Evolutionary conservation across 2,329 filamentous ascomycete species (phyloP).

Genomic region (Seiridium unicorne): DNA sequence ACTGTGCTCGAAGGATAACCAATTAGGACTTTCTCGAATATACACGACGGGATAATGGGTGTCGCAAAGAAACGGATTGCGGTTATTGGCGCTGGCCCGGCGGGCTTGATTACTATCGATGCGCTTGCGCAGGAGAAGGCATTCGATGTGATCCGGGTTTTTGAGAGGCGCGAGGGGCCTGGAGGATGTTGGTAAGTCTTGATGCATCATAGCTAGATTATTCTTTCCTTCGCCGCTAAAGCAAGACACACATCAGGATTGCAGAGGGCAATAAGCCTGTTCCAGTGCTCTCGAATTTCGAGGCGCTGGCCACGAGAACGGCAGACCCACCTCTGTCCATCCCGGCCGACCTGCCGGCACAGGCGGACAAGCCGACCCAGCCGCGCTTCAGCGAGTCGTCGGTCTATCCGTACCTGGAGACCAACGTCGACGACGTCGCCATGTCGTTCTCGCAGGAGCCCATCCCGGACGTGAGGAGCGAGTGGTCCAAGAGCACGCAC

Average conservation of each 20-base stretch:
- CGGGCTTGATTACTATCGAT: conserved; percentile 59
- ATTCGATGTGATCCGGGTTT: conserved; percentile 60
- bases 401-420: conserved; percentile 63
- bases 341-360: conserved; percentile 45
- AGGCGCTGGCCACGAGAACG: conserved; percentile 43
- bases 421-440: conserved; percentile 56
- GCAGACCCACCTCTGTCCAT: conserved; percentile 48
- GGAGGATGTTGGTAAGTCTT: conserved; percentile 59
- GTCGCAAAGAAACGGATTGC: conserved; percentile 41
- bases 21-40: too few relatives aligned
- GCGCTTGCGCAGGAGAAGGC: conserved; percentile 56
- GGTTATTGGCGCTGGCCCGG: conserved; percentile 60
- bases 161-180: conserved; percentile 57
- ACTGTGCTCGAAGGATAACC: too few relatives aligned
- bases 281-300: conserved; percentile 41
- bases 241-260: conserved; percentile 33
- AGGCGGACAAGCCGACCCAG: conserved; percentile 36
- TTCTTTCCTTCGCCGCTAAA: neutral
- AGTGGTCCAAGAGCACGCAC: conserved; percentile 44
- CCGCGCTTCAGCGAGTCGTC: conserved; percentile 56
- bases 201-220: neutral
- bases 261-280: conserved; percentile 32
- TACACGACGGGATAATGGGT: neutral
- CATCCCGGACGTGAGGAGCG: conserved; percentile 42
- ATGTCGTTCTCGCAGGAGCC: conserved; percentile 62